phyloP scores from a whole-genome alignment of 2,329 filamentous ascomycete species.

The Magnaporthales sp. region DNA sequence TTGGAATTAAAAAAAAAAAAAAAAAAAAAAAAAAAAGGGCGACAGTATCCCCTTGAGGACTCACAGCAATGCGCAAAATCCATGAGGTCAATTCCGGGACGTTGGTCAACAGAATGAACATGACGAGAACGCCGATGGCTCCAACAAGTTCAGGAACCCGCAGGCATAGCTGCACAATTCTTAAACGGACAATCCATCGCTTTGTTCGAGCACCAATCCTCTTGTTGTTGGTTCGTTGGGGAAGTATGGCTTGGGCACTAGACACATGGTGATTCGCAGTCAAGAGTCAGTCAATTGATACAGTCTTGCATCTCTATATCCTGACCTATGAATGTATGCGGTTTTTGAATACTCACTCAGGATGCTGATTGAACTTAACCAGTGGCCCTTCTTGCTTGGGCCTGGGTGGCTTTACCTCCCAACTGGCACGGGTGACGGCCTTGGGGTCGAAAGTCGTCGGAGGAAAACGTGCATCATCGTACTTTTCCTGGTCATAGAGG shows the following conservation, averaged over 20 bases:
- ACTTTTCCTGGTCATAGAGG: slow-evolving; percentile 54
- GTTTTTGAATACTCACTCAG: slow-evolving; percentile 53
- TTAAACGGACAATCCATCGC: slow-evolving; percentile 57
- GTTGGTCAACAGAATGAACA: slow-evolving; percentile 68
- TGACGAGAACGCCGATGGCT: slow-evolving; percentile 61
- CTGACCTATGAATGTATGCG: not conserved
- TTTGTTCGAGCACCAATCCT: slow-evolving; percentile 66
- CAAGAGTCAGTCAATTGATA: not conserved
- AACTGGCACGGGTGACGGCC: slow-evolving; percentile 73
- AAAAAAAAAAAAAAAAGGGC: too few relatives aligned
- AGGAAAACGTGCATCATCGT: slow-evolving; percentile 42
- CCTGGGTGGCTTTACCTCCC: slow-evolving; percentile 51
- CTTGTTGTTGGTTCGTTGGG: slow-evolving; percentile 51
- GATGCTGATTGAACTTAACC: slow-evolving; percentile 76
- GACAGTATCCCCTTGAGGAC: slow-evolving; percentile 21
- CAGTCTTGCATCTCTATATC: not conserved
- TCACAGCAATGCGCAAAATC: slow-evolving; percentile 69
- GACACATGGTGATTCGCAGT: not conserved
- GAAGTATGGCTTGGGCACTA: slow-evolving; percentile 54
- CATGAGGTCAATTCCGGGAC: slow-evolving; percentile 58
- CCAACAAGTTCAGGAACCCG: slow-evolving; percentile 59
- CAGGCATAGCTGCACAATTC: slow-evolving; percentile 60
- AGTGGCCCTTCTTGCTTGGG: slow-evolving; percentile 65
- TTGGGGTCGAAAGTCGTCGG: slow-evolving; percentile 72
- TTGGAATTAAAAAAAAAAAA: too few relatives aligned